Percentiles rank a stretch among this genome's conserved stretches.
These are phyloP conservation scores for Globisporangium middletonii DNA, from an alignment of 352 stramenopile species.

Conservation along the genomic window DNA sequence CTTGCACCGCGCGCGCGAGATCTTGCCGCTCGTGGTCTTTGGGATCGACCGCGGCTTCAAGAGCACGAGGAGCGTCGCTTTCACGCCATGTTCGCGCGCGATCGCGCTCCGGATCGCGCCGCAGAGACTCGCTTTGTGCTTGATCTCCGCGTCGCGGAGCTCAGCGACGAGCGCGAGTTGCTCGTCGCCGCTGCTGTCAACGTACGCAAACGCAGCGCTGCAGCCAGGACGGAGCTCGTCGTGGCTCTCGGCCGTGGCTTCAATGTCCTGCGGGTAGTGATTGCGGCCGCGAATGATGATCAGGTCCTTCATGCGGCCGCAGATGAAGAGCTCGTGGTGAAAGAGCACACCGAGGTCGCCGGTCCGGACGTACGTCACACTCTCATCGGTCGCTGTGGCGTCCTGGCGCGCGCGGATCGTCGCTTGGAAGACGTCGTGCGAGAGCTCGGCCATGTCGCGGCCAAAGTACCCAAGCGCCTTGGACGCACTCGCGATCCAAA, in stretches of 20 bases:
- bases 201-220: constrained; percentile 90
- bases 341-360: constrained; percentile 98
- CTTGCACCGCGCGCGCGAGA: constrained; percentile 89
- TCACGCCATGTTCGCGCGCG: constrained; percentile 77
- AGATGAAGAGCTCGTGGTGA: constrained; percentile 95
- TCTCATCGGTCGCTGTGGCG: constrained; percentile 10
- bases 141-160: constrained; percentile 56
- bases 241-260: constrained; percentile 88
- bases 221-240: constrained; percentile 90
- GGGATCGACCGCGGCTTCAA: constrained; percentile 90
- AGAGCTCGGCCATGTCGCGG: constrained; percentile 70
- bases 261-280: constrained; percentile 99
- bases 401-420: constrained; percentile 31
- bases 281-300: constrained; percentile 99
- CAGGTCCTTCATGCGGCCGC: constrained; percentile 97
- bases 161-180: constrained; percentile 72
- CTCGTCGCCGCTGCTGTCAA: constrained; percentile 38
- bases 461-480: constrained; percentile 94
- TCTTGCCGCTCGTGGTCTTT: constrained; percentile 99
- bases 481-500: constrained; percentile 87
- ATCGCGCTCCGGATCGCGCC: constrained; percentile 66
- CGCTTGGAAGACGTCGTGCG: constrained; percentile 86
- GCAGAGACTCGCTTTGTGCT: constrained; percentile 70
- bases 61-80: constrained; percentile 88
- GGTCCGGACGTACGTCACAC: constrained; percentile 84